phyloP scores from a whole-genome alignment of 2,329 filamentous ascomycete species.

The Exophiala oligosperma region DNA sequence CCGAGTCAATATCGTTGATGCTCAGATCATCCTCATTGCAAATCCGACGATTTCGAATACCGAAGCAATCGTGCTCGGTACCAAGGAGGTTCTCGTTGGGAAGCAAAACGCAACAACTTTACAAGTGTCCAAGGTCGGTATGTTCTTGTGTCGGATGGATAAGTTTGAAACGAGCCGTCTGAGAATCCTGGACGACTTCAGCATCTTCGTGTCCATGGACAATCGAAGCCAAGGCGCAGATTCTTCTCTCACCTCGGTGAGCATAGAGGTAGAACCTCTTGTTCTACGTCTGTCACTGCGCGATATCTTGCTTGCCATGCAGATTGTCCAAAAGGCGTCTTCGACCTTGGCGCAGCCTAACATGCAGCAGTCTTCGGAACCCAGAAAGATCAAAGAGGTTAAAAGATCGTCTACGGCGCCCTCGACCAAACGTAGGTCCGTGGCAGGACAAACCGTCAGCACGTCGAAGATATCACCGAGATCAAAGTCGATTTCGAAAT shows the following conservation, averaged over 20 bases:
- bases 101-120: conserved; percentile 93
- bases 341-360: conserved; percentile 44
- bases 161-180: conserved; percentile 87
- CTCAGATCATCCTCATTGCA: conserved; percentile 93
- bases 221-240: conserved; percentile 61
- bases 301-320: conserved; percentile 90
- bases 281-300: conserved; percentile 86
- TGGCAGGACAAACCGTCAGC: conserved; percentile 45
- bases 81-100: conserved; percentile 88
- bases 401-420: conserved; percentile 36
- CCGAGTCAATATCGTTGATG: conserved; percentile 90
- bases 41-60: conserved; percentile 88
- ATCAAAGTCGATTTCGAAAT: conserved; percentile 46
- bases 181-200: conserved; percentile 95
- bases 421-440: conserved; percentile 51
- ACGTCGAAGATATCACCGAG: conserved; percentile 47
- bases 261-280: conserved; percentile 85
- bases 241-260: conserved; percentile 71
- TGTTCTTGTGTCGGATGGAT: conserved; percentile 99
- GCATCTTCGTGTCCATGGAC: conserved; percentile 85
- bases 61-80: conserved; percentile 92
- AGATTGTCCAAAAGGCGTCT: conserved; percentile 87
- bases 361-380: conserved; percentile 53
- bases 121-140: conserved; percentile 90
- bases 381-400: conserved; percentile 49